phyloP scores from a whole-genome alignment of 1,139 yeast species.

The Pichia sp. region DNA sequence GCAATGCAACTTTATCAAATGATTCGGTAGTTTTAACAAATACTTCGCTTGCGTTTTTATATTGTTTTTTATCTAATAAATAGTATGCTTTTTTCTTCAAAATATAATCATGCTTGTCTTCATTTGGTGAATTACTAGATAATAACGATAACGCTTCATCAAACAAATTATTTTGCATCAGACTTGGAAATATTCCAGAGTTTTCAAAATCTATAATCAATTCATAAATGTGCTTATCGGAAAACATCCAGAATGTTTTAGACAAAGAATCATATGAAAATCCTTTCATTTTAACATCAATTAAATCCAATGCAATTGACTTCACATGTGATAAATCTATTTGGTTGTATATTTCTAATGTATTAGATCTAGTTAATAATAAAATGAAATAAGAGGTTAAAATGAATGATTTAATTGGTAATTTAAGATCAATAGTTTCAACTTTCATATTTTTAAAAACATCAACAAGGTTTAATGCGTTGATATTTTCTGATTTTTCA shows the following conservation, averaged over 20 bases:
- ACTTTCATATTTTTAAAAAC: not conserved
- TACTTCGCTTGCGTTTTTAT: constrained; percentile 50
- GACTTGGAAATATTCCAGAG: constrained; percentile 68
- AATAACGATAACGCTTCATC: constrained; percentile 56
- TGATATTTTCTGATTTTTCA: not conserved
- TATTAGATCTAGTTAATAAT: constrained; percentile 35
- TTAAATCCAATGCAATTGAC: constrained; percentile 11
- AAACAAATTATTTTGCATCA: constrained; percentile 55
- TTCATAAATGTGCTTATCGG: constrained; percentile 52
- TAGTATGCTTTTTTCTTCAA: constrained; percentile 59
- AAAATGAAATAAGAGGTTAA: constrained; percentile 47
- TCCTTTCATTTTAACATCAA: constrained; percentile 44
- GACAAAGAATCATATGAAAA: constrained; percentile 50
- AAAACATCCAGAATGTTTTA: constrained; percentile 57
- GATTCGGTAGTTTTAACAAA: constrained; percentile 63
- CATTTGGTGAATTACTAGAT: constrained; percentile 31
- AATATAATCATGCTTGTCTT: constrained; percentile 47
- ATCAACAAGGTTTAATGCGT: not conserved
- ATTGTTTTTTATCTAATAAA: constrained; percentile 33
- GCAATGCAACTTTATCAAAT: constrained; percentile 64
- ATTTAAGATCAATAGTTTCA: not conserved
- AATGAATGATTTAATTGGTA: not conserved
- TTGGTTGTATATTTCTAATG: constrained; percentile 42
- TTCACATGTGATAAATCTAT: constrained; percentile 35
- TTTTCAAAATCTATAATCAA: constrained; percentile 64